phyloP scores from a whole-genome alignment of 1,284 basidiomycete species.

The Naganishia cerealis region DNA sequence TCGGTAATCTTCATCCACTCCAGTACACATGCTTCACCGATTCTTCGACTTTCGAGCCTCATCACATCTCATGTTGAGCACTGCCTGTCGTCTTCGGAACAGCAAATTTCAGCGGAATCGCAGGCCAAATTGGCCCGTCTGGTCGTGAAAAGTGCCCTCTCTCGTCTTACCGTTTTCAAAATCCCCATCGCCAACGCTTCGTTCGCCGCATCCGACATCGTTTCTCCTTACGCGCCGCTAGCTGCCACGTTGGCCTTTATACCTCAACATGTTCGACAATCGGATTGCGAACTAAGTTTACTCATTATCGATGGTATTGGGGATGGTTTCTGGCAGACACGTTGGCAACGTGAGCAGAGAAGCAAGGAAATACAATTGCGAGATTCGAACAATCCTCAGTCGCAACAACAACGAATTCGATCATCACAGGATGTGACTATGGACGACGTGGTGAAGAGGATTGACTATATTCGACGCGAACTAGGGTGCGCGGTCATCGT shows the following conservation, averaged over 20 bases:
- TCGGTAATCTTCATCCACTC: conserved; percentile 42
- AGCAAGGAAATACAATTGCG: background rate
- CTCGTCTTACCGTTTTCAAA: conserved; percentile 34
- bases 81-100: conserved; percentile 8
- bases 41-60: conserved; percentile 33
- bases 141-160: conserved; percentile 2
- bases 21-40: conserved; percentile 37
- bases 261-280: conserved; percentile 2
- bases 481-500: conserved; percentile 46
- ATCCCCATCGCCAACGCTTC: conserved; percentile 1
- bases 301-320: conserved; percentile 49
- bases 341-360: conserved; percentile 43
- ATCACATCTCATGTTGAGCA: conserved; percentile 40
- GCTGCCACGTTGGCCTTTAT: conserved; percentile 24
- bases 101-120: background rate
- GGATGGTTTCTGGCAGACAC: conserved; percentile 47
- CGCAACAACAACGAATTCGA: conserved; percentile 26
- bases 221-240: conserved; percentile 17
- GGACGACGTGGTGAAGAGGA: conserved; percentile 44
- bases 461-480: conserved; percentile 44
- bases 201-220: background rate
- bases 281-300: conserved; percentile 36
- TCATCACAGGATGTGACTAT: conserved; percentile 41
- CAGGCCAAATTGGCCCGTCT: conserved; percentile 11
- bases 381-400: background rate